phyloP scores from a whole-genome alignment of 2,329 filamentous ascomycete species.

The Hymenoscyphus occultus region DNA sequence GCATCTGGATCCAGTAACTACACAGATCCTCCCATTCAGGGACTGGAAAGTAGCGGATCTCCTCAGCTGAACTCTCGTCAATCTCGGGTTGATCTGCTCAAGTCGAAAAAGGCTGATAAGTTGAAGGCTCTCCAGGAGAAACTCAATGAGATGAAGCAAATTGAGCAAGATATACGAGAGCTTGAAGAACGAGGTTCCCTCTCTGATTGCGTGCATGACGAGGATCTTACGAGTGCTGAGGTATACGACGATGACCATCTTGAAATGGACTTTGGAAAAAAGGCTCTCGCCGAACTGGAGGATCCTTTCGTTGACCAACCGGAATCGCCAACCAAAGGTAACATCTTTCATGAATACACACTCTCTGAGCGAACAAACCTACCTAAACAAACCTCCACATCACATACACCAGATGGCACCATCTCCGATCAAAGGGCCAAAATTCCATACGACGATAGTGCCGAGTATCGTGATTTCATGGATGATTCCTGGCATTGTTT shows the following conservation, averaged over 20 bases:
- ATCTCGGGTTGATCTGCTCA: constrained; percentile 5
- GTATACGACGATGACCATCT: not conserved
- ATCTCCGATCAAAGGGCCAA: not conserved
- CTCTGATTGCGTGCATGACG: not conserved
- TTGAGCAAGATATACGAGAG: constrained; percentile 7
- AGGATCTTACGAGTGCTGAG: not conserved
- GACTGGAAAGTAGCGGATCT: not conserved
- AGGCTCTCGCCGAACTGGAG: not conserved
- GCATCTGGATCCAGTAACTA: not conserved
- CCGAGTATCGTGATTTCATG: constrained; percentile 9
- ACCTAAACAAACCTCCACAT: not conserved
- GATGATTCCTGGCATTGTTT: constrained; percentile 11
- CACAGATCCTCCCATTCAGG: not conserved
- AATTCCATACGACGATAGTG: constrained; percentile 9
- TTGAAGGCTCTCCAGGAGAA: constrained; percentile 1
- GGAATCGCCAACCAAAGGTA: constrained; percentile 1
- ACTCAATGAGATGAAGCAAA: constrained; percentile 11
- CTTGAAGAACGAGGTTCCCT: not conserved
- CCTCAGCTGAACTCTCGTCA: not conserved
- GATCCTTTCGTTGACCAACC: constrained; percentile 7
- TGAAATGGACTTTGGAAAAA: constrained; percentile 3
- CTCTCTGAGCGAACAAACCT: constrained; percentile 1
- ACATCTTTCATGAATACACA: not conserved
- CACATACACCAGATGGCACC: not conserved
- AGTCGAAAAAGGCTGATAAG: constrained; percentile 7